Evolutionary conservation across 257 asterid genomes (phyloP).

Genomic region (Primulina huaijiensis): DNA sequence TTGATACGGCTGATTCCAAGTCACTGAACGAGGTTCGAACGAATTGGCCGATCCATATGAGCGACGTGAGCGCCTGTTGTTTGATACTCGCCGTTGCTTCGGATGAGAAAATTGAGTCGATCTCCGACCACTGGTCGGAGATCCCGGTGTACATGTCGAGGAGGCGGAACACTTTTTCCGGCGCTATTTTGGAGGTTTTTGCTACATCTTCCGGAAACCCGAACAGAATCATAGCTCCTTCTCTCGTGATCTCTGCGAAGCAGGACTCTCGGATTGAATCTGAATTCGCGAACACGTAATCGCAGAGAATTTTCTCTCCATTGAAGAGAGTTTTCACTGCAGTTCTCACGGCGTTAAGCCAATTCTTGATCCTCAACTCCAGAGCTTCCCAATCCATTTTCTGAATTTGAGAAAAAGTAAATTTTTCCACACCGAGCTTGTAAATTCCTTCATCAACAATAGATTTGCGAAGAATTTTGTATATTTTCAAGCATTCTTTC

Average conservation of each 20-base stretch:
- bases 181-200: slow-evolving; percentile 26
- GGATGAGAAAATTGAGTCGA: slow-evolving; percentile 34
- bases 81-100: slow-evolving; percentile 27
- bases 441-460: slow-evolving; percentile 41
- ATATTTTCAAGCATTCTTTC: slow-evolving; percentile 33
- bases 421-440: slow-evolving; percentile 34
- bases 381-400: slow-evolving; percentile 60
- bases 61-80: slow-evolving; percentile 30
- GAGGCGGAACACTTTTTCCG: slow-evolving; percentile 35
- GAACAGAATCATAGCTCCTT: slow-evolving; percentile 36
- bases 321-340: slow-evolving; percentile 57
- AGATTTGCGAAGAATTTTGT: slow-evolving; percentile 43
- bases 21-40: slow-evolving; percentile 29
- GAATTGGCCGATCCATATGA: slow-evolving; percentile 30
- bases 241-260: slow-evolving; percentile 39
- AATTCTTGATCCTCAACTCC: slow-evolving; percentile 42
- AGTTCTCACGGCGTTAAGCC: slow-evolving; percentile 51
- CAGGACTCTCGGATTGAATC: slow-evolving; percentile 37
- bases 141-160: slow-evolving; percentile 45
- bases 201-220: slow-evolving; percentile 37
- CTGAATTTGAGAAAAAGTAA: slow-evolving; percentile 39
- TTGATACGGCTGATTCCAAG: slow-evolving; percentile 34
- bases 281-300: slow-evolving; percentile 33
- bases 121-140: slow-evolving; percentile 36
- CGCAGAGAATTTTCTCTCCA: slow-evolving; percentile 70